Conservation (phyloP, 176 grass and related monocot genomes). For the Rhipidocladum racemiflorum region DNA sequence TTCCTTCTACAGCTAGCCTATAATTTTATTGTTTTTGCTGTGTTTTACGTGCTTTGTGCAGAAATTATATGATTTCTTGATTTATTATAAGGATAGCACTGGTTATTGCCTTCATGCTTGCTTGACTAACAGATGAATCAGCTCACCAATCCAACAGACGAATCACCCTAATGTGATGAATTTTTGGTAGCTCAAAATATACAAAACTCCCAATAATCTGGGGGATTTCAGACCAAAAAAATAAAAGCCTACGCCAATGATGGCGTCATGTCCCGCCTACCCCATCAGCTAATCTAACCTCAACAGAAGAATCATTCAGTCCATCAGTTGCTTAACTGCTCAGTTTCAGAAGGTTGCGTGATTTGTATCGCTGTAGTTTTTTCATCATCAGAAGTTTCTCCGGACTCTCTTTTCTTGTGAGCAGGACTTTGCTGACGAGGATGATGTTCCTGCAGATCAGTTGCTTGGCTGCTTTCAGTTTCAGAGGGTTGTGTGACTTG, state of each 20-base stretch:
- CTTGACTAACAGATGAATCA: background rate
- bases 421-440: background rate
- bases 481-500: constrained; percentile 1
- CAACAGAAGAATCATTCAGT: background rate
- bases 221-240: background rate
- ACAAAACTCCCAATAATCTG: background rate
- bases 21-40: background rate
- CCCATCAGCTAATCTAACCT: constrained; percentile 16
- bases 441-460: background rate
- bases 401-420: constrained; percentile 15
- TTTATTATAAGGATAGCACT: background rate
- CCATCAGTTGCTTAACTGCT: constrained; percentile 10
- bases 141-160: background rate
- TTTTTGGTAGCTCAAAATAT: background rate
- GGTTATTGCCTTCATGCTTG: background rate
- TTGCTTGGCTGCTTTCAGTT: constrained; percentile 23
- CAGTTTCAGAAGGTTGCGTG: constrained; percentile 9
- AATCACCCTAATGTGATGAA: constrained; percentile 8
- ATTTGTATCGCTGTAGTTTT: background rate
- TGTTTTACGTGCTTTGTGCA: background rate
- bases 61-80: background rate
- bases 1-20: background rate
- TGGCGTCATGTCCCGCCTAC: background rate
- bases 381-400: background rate
- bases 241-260: background rate